Conservation (phyloP, 1,284 basidiomycete species). For the Xerocomus nothofagi region DNA sequence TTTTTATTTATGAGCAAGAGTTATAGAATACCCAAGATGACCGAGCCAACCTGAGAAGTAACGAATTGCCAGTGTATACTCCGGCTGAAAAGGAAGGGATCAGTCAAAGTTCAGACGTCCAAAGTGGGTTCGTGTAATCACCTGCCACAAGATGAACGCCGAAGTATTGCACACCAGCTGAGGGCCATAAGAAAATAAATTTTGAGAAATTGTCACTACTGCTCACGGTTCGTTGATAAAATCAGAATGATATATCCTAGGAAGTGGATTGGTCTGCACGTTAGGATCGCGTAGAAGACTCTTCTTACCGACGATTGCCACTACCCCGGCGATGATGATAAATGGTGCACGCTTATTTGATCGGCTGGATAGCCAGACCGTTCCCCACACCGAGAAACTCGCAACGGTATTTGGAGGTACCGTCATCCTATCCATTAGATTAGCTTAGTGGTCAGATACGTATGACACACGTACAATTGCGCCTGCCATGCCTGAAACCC, state of each 20-base stretch:
- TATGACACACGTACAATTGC: conserved; percentile 45
- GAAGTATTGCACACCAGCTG: conserved; percentile 58
- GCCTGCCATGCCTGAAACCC: conserved; percentile 61
- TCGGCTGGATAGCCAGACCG: conserved; percentile 51
- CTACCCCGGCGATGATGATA: conserved; percentile 52
- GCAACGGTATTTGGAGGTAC: conserved; percentile 60
- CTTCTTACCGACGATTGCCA: conserved; percentile 56
- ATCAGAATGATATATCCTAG: conserved; percentile 64
- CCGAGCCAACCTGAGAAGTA: conserved; percentile 45
- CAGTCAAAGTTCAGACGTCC: background rate
- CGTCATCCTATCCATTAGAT: conserved; percentile 44
- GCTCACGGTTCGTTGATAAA: conserved; percentile 47
- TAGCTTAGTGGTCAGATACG: background rate
- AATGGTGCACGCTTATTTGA: conserved; percentile 53
- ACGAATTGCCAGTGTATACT: conserved; percentile 60
- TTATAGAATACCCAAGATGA: conserved; percentile 1
- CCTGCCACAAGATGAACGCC: conserved; percentile 58
- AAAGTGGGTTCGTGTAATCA: background rate
- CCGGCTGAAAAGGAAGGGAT: conserved; percentile 38
- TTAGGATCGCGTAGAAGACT: background rate
- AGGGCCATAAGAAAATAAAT: conserved; percentile 7
- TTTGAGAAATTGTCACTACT: background rate
- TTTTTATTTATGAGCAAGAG: background rate
- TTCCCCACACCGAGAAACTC: conserved; percentile 46
- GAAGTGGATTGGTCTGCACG: background rate